Conservation (phyloP, 768 basidiomycete genomes). For the Butyriboletus loyo region DNA sequence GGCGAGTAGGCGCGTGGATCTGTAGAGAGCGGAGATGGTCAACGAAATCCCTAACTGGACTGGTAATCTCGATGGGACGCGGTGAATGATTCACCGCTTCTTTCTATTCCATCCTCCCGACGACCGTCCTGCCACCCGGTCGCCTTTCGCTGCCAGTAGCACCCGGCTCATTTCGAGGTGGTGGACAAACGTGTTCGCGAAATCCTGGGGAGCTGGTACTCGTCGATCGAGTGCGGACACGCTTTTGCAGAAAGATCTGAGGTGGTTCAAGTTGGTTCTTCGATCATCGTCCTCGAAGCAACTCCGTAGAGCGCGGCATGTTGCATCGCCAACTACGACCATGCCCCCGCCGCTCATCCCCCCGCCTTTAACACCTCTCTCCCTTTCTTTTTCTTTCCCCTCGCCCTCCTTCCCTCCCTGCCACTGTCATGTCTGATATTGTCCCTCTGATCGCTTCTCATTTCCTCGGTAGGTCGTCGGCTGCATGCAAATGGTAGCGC, state of each 20-base stretch:
- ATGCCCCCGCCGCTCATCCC: conserved; percentile 1
- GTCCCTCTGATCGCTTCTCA: conserved; percentile 28
- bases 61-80: conserved; percentile 4
- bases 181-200: background rate
- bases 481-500: background rate
- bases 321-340: conserved; percentile 19
- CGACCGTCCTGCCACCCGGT: background rate
- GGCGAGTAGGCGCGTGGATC: background rate
- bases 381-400: background rate
- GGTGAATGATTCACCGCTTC: conserved; percentile 11
- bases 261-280: conserved; percentile 13
- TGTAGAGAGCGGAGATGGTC: background rate
- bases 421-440: conserved; percentile 10
- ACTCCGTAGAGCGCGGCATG: conserved; percentile 30
- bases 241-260: background rate
- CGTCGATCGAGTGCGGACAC: background rate
- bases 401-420: background rate
- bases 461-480: conserved; percentile 21
- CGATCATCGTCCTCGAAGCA: conserved; percentile 32
- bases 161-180: background rate
- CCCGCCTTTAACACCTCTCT: conserved; percentile 5
- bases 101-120: conserved; percentile 2
- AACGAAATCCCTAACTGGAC: background rate
- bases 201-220: background rate
- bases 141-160: background rate